These are phyloP conservation scores for Aegilops sharonensis DNA, from an alignment of 176 grass and related monocot genomes.

Conservation along the genomic window DNA sequence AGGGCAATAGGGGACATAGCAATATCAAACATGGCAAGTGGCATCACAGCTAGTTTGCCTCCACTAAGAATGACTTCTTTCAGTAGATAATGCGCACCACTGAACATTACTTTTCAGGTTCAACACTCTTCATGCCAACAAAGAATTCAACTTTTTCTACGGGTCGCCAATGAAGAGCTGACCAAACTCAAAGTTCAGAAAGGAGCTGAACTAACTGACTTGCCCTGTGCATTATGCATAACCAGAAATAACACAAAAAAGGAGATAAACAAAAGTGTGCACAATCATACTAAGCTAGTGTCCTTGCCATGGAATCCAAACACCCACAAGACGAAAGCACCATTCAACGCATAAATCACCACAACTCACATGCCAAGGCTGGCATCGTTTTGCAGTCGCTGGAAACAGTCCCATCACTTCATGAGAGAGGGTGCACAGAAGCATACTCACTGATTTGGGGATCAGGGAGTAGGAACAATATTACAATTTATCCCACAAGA, in stretches of 20 bases:
- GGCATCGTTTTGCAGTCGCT: background rate
- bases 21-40: background rate
- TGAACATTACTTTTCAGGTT: background rate
- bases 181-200: constrained; percentile 3
- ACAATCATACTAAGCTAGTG: background rate
- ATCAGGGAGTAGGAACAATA: constrained; percentile 21
- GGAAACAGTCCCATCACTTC: constrained; percentile 12
- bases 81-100: background rate
- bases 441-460: background rate
- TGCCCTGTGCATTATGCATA: background rate
- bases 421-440: background rate
- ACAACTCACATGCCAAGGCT: background rate
- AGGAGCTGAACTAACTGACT: constrained; percentile 8
- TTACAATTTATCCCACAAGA: constrained; percentile 10
- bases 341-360: background rate
- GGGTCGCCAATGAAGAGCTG: background rate
- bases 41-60: background rate
- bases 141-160: background rate
- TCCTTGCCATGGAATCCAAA: background rate
- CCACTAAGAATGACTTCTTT: background rate
- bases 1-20: background rate
- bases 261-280: background rate
- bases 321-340: background rate
- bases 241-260: background rate
- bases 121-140: background rate